Percentiles rank a stretch among this genome's conserved stretches.
Conservation (phyloP, 1,139 yeast species). For the Kluyveromyces marxianus region DNA sequence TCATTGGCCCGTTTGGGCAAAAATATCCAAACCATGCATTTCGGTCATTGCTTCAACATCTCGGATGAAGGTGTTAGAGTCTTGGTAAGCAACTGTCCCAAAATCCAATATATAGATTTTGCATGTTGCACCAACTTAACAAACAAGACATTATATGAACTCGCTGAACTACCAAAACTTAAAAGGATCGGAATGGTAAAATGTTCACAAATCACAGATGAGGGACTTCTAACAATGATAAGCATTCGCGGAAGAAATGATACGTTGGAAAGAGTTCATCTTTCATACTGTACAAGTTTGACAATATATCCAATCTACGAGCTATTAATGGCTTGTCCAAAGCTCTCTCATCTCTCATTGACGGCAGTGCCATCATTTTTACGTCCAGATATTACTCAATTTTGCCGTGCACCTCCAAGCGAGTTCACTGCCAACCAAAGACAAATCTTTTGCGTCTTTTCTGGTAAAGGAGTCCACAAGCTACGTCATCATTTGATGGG, state of each 20-base stretch:
- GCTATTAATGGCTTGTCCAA: conserved; percentile 73
- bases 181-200: conserved; percentile 91
- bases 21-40: conserved; percentile 79
- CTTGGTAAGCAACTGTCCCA: conserved; percentile 69
- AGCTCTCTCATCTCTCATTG: conserved; percentile 75
- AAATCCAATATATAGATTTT: conserved; percentile 87
- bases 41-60: conserved; percentile 88
- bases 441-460: conserved; percentile 83
- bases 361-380: conserved; percentile 90
- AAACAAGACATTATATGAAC: conserved; percentile 70
- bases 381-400: conserved; percentile 75
- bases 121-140: conserved; percentile 93
- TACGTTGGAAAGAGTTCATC: conserved; percentile 84
- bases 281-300: conserved; percentile 81
- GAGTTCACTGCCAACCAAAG: conserved; percentile 87
- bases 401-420: conserved; percentile 91
- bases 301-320: conserved; percentile 65
- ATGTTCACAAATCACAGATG: conserved; percentile 82
- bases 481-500: conserved; percentile 55
- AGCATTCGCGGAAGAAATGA: conserved; percentile 65
- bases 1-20: conserved; percentile 70
- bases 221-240: conserved; percentile 72
- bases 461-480: conserved; percentile 79
- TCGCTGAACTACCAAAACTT: conserved; percentile 70
- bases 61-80: conserved; percentile 82